phyloP scores from a whole-genome alignment of 352 stramenopile genomes.

The Phytophthora hybrid region DNA sequence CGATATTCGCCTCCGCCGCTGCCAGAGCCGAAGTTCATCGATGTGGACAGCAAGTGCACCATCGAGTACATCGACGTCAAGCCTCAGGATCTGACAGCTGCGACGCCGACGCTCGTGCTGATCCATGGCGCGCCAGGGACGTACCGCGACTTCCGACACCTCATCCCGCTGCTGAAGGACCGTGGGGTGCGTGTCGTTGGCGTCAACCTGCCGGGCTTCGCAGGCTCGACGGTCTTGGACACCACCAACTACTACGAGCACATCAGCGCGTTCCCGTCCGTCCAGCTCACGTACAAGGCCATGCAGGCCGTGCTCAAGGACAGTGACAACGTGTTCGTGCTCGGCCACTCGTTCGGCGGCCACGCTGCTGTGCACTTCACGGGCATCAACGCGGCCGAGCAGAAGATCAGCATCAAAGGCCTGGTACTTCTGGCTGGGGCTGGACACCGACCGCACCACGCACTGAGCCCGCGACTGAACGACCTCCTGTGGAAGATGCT shows the following conservation, averaged over 20 bases:
- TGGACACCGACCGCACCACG: conserved; percentile 56
- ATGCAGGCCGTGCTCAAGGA: conserved; percentile 45
- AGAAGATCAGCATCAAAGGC: conserved; percentile 48
- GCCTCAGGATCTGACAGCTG: conserved; percentile 8
- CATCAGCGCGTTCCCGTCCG: conserved; percentile 46
- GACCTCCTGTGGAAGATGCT: conserved; percentile 46
- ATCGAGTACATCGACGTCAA: conserved; percentile 56
- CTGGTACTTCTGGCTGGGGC: conserved; percentile 61
- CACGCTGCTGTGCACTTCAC: conserved; percentile 64
- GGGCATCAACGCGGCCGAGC: conserved; percentile 41
- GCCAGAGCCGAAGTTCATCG: conserved; percentile 34
- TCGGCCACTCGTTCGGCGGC: conserved; percentile 75
- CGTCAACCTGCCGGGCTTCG: conserved; percentile 73
- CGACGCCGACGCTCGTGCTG: conserved; percentile 58
- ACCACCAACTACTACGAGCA: conserved; percentile 51
- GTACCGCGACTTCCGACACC: conserved; percentile 70
- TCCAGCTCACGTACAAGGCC: conserved; percentile 49
- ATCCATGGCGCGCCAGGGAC: conserved; percentile 72
- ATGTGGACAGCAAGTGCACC: conserved; percentile 52
- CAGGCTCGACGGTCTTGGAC: conserved; percentile 51
- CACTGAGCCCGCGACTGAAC: conserved; percentile 45
- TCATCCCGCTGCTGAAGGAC: conserved; percentile 60
- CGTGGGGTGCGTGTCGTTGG: conserved; percentile 58
- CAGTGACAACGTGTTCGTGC: conserved; percentile 53
- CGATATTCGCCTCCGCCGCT: conserved; percentile 29